These are phyloP conservation scores for Penicillium hordei DNA, from an alignment of 2,329 filamentous ascomycete species.

Conservation along the genomic window DNA sequence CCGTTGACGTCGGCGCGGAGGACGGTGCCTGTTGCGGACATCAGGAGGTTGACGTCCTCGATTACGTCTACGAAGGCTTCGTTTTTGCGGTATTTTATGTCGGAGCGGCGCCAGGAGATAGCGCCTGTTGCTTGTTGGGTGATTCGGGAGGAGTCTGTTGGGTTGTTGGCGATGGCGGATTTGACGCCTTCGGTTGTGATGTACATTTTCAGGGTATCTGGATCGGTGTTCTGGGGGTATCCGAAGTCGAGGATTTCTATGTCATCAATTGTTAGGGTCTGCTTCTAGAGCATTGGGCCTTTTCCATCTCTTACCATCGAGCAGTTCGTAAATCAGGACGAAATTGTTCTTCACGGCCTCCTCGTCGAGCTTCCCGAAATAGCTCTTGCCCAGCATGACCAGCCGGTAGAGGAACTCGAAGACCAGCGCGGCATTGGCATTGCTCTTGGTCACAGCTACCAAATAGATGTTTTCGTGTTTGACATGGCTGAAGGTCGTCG, in stretches of 20 bases:
- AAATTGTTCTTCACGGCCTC: constrained; percentile 99
- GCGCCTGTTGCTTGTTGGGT: constrained; percentile 99
- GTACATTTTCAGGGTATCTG: constrained; percentile 99
- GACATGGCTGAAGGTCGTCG: constrained; percentile 98
- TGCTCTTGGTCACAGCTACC: constrained; percentile 96
- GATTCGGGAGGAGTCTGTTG: constrained; percentile 91
- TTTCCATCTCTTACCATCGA: constrained; percentile 66
- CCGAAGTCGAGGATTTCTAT: constrained; percentile 97
- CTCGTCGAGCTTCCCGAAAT: constrained; percentile 99
- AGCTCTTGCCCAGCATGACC: constrained; percentile 84
- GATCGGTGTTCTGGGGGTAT: constrained; percentile 98
- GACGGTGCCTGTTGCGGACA: constrained; percentile 96
- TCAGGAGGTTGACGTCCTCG: constrained; percentile 96
- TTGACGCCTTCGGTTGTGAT: constrained; percentile 99
- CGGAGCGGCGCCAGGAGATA: constrained; percentile 91
- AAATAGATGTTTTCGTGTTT: constrained; percentile 99
- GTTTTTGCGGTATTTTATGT: constrained; percentile 99
- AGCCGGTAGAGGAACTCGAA: constrained; percentile 97
- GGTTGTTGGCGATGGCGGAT: constrained; percentile 65
- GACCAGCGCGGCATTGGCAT: constrained; percentile 95
- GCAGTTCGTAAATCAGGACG: constrained; percentile 93
- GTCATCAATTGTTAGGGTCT: background rate
- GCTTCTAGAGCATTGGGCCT: background rate
- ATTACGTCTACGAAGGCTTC: constrained; percentile 99
- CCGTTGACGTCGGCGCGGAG: constrained; percentile 94